Percentiles rank a stretch among this genome's conserved stretches.
Conservation (phyloP, 31 red algal species). For the Porphyra umbilicalis region DNA sequence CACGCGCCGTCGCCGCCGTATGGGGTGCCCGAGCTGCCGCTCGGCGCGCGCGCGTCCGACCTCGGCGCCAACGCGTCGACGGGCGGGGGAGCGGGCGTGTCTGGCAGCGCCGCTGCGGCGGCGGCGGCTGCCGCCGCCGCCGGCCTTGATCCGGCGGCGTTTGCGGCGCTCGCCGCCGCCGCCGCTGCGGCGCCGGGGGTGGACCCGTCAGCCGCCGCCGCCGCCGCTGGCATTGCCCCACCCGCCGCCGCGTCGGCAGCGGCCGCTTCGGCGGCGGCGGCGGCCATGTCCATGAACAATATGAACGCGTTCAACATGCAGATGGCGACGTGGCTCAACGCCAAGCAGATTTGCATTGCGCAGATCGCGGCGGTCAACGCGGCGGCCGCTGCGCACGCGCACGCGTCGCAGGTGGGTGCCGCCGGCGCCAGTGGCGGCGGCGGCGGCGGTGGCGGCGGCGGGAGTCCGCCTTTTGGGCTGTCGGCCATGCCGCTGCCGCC, state of each 20-base stretch:
- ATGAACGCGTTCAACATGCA: slow-evolving; percentile 71
- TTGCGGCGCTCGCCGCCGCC: background rate
- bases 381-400: background rate
- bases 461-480: background rate
- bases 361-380: slow-evolving; percentile 22
- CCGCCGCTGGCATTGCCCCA: slow-evolving; percentile 13
- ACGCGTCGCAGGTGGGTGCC: background rate
- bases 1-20: too few relatives aligned
- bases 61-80: background rate
- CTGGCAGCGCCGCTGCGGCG: background rate
- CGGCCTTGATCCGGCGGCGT: background rate
- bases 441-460: background rate
- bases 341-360: slow-evolving; percentile 54
- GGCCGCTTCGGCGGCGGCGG: slow-evolving; percentile 21
- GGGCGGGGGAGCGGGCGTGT: background rate
- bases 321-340: slow-evolving; percentile 60
- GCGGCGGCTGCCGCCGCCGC: background rate
- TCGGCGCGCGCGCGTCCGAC: too few relatives aligned
- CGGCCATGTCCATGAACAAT: slow-evolving; percentile 35
- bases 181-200: background rate
- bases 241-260: slow-evolving; percentile 3
- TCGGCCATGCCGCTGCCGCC: background rate
- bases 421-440: too few relatives aligned
- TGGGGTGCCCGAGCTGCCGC: too few relatives aligned
- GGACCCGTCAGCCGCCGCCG: background rate